Base-by-base conservation (phyloP, 2,329 filamentous ascomycete genomes). In the Fusarium coicis region DNA sequence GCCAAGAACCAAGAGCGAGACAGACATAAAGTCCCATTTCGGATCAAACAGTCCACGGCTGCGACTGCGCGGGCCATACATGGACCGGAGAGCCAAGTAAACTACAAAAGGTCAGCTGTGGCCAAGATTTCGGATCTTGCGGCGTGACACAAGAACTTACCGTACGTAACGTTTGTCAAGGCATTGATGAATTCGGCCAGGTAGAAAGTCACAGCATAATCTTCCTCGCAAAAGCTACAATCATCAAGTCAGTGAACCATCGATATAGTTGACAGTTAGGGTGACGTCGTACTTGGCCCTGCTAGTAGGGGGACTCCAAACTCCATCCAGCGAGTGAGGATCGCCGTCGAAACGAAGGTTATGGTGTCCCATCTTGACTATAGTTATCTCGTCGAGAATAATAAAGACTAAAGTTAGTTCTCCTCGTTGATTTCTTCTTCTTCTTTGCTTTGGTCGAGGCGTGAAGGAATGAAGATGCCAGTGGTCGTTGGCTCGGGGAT, bases 181-280 rank as follows among this genome's bases (percentile, higher is more conserved):
- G 83, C 82, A 68, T 85, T 85, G 72, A 85, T 82, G 55, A 85
- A 84, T 66, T 85, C 84, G 36, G 83, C 83, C 11, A 85, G 70
- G 58, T 83, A 85, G 21, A 81, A 75, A 5, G 83, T 84, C 26
- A 85, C 70, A n/a, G 79, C 79, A 74, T 85, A 85, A 76, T 90
- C 88, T 81, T 91, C 80, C 58, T 83, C 81, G 52, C 81, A 83
- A 55, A 83, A 83, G 60, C 81, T 83, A 50, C 15, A 7, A 12
- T 16, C 43, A 15, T 40, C 15, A n/a, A 40, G 70, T 78, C 59
- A 77, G 67, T 54, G 36, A n/a, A n/a, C 15, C 63, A 64, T 42
- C 19, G 30, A 49, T 43, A 34, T 3, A 39, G 44, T 26, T 50
- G 32, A 37, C 46, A 53, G 46, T 30, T n/a, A 26, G 46, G 60